A percentile compares a stretch with the other conserved stretches of the same genome.
phyloP scores from a whole-genome alignment of 345 rosid genomes.

The Acer yangbiense region DNA sequence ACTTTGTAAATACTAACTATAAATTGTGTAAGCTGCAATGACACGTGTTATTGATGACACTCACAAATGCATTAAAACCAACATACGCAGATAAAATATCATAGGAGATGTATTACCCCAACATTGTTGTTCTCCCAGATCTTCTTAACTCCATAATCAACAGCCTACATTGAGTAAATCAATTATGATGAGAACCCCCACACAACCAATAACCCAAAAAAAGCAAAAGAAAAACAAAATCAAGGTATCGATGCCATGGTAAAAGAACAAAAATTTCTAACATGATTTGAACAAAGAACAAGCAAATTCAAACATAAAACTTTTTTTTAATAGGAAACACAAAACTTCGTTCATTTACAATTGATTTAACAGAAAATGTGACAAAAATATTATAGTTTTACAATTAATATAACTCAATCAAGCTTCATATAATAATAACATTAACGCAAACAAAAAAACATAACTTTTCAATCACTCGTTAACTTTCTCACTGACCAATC shows the following conservation, averaged over 20 bases:
- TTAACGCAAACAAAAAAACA: not conserved
- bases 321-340: not conserved
- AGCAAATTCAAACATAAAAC: too few relatives aligned
- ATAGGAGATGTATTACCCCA: slow-evolving; percentile 58
- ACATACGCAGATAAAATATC: not conserved
- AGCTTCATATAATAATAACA: not conserved
- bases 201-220: not conserved
- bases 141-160: slow-evolving; percentile 94
- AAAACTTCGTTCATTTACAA: too few relatives aligned
- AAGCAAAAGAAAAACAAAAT: not conserved
- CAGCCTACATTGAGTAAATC: slow-evolving; percentile 62
- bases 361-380: not conserved
- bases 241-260: not conserved
- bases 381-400: not conserved
- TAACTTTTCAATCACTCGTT: not conserved
- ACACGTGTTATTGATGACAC: not conserved
- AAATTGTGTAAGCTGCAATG: not conserved
- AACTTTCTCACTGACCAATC: not conserved
- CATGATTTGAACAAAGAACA: not conserved
- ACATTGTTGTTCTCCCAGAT: slow-evolving; percentile 60
- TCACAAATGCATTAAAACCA: not conserved
- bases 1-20: not conserved
- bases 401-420: not conserved
- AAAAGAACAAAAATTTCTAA: not conserved
- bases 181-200: slow-evolving; percentile 9